These are phyloP conservation scores for Kwoniella europaea DNA, from an alignment of 768 basidiomycete species.

Conservation along the genomic window DNA sequence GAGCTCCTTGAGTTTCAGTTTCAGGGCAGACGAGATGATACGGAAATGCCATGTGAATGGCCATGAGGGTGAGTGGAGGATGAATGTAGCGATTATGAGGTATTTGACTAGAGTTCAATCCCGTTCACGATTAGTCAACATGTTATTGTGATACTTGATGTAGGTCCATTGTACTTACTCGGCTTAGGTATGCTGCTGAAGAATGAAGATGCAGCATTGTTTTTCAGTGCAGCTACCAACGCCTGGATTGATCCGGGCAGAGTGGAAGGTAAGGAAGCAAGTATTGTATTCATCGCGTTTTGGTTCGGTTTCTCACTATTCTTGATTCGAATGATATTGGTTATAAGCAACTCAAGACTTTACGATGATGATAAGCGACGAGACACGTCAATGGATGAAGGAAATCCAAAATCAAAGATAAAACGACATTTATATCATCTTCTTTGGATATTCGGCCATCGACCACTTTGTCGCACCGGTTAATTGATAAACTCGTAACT, in stretches of 20 bases:
- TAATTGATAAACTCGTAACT: not conserved
- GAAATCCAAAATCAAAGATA: not conserved
- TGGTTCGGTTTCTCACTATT: not conserved
- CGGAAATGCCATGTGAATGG: slow-evolving; percentile 52
- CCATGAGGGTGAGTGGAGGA: slow-evolving; percentile 46
- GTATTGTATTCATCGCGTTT: not conserved
- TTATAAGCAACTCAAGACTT: no score
- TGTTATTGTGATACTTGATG: no score
- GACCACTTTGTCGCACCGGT: not conserved
- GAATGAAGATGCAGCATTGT: slow-evolving; percentile 14
- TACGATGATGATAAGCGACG: no score
- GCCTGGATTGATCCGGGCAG: not conserved
- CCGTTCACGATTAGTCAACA: no score
- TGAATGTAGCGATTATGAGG: slow-evolving; percentile 39
- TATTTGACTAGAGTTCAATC: slow-evolving; percentile 38
- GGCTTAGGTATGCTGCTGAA: slow-evolving; percentile 27
- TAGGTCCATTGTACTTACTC: slow-evolving; percentile 8
- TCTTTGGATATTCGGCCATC: not conserved
- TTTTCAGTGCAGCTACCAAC: slow-evolving; percentile 3
- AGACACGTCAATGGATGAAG: not conserved
- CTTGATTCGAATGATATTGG: no score
- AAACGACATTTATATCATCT: not conserved
- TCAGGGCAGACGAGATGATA: slow-evolving; percentile 36
- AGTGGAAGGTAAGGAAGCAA: slow-evolving; percentile 4
- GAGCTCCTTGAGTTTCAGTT: slow-evolving; percentile 33